phyloP scores from a whole-genome alignment of 768 basidiomycete genomes.

The Leccinum obscurum region DNA sequence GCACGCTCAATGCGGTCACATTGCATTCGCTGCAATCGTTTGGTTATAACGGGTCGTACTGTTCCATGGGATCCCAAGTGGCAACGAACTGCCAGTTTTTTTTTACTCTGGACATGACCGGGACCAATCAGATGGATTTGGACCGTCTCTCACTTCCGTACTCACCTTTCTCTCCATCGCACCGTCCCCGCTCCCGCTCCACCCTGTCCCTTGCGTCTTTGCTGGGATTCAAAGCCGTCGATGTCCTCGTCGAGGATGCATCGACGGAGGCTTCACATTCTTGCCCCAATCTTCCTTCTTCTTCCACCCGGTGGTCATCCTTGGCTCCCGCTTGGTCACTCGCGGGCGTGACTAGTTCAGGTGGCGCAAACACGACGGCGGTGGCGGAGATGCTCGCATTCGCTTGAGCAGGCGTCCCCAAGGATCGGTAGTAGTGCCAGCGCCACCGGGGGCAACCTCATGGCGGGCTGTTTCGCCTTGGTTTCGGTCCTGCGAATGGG shows the following conservation, averaged over 20 bases:
- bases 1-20: slow-evolving; percentile 73
- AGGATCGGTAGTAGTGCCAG: slow-evolving; percentile 29
- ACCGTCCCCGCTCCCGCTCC: slow-evolving; percentile 34
- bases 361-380: slow-evolving; percentile 72
- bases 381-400: slow-evolving; percentile 45
- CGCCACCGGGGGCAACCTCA: slow-evolving; percentile 47
- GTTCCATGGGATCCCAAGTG: slow-evolving; percentile 78
- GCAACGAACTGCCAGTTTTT: slow-evolving; percentile 45
- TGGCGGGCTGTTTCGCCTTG: slow-evolving; percentile 57
- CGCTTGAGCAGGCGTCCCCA: slow-evolving; percentile 23
- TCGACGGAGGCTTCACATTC: slow-evolving; percentile 87
- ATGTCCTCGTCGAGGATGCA: slow-evolving; percentile 86
- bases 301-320: slow-evolving; percentile 36
- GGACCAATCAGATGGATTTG: slow-evolving; percentile 2
- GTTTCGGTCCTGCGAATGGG: slow-evolving; percentile 65
- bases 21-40: slow-evolving; percentile 87
- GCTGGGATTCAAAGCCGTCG: slow-evolving; percentile 72
- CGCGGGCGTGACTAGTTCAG: slow-evolving; percentile 44
- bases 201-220: slow-evolving; percentile 47
- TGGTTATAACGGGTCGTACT: slow-evolving; percentile 79
- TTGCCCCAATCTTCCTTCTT: slow-evolving; percentile 74
- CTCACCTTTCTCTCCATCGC: slow-evolving; percentile 61
- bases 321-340: slow-evolving; percentile 30
- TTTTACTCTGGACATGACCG: slow-evolving; percentile 52
- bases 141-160: not conserved